Base-by-base conservation (phyloP, 108 stramenopile species). In the Parmales sp. region DNA sequence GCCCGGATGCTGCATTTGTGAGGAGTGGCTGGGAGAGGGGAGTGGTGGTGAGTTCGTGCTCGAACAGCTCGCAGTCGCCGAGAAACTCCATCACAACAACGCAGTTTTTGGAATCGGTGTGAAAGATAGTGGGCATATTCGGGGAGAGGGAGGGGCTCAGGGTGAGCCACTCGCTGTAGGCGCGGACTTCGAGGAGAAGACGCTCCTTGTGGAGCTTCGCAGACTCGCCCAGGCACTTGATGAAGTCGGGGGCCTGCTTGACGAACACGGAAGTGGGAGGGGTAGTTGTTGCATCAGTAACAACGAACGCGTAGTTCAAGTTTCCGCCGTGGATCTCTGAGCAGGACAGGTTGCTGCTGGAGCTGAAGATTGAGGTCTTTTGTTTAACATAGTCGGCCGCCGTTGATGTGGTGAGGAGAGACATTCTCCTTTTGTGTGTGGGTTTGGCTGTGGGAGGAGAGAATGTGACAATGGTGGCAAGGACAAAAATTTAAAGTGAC, bases 21-120 rank as follows among this genome's bases (percentile, higher is more conserved):
- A 90, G 74, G 69, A 46, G n/a, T 73, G 73, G 4, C 79, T 48
- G 39, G 70, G 37, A 22, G 39, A 49, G 45, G 67, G 46, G 13
- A 22, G 82, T 60, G 68, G 20, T 18, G 11, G 87, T 83, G 65
- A 90, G 74, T 29, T 84, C 78, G 65, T 87, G 85, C 69, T 90
- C 88, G 50, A 90, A 72, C 37, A 90, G 72, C 7, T 72, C 67
- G 46, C 69, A 84, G 19, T 77, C 78, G 22, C 85, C 83, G 44
- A 90, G 75, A 67, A 90, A 90, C 75, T 90, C 86, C 88, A 90
- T 90, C n/a, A 86, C 76, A 45, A 90, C 80, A 43, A 84, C 81
- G 80, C 84, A 86, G 60, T 77, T 73, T 5, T 25, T 39, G 37
- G 38, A 22, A 46, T 90, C 89, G 71, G 88, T 88, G 65, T 74